Base-by-base conservation (phyloP, 768 basidiomycete species). In the Udeniomyces megalosporus region DNA sequence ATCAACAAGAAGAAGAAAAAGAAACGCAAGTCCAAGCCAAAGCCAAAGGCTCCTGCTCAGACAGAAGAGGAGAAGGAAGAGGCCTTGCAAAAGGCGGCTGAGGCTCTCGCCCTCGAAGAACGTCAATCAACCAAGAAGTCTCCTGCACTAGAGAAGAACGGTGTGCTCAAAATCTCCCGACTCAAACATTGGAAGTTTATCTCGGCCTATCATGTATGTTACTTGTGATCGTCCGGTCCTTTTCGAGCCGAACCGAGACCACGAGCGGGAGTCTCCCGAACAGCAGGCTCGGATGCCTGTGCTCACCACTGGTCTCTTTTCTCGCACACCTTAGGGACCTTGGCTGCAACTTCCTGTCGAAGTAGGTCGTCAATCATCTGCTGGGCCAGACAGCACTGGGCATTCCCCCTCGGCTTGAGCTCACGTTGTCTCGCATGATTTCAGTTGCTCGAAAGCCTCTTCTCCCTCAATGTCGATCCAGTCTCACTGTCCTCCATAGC, bases 131-230 rank as follows among this genome's bases (percentile, higher is more conserved):
- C 24, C 28, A 44, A 45, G 66, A 69, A 45, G 58, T 62, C 55
- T 74, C 82, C 82, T 70, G 80, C 81, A 71, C 82, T 80, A 70
- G 65, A 79, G 35, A 80, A 82, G 49, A 81, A 81, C 17, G 78
- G 83, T 0, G 81, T 85, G 38, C 79, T 91, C 3, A 86, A 85
- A 71, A 91, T 92, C 68, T 87, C 85, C 75, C 80, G 89, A 67
- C 90, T 91, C 76, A 92, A 92, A 73, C 89, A 92, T 69, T 90
- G 88, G 89, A 81, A 83, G 31, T 90, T 89, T 69, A 90, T 64
- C 44, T 61, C 55, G 26, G 53, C 53, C 31, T 50, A 49, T 38
- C 58, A 62, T 28, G 61, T 57, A 42, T 54, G 59, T 63, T 45
- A 54, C 38, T 49, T 61, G 47, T 35, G 14, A 22, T 38, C 38